Evolutionary conservation across 2,329 filamentous ascomycete genomes (phyloP).

Genomic region (Orbilia brochopaga): DNA sequence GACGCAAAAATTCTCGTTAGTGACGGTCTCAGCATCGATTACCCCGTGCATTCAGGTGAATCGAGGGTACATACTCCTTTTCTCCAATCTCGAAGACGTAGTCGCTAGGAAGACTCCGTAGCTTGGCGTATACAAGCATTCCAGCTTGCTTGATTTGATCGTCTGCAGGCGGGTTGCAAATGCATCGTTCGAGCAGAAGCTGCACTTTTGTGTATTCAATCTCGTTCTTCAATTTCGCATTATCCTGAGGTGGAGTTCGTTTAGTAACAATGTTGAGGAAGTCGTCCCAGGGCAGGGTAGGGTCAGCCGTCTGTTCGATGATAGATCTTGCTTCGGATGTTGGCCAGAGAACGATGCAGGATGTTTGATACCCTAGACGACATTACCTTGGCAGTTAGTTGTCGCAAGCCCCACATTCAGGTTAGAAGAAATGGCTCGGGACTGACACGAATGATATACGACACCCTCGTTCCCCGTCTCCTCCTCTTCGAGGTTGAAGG

Average conservation of each 20-base stretch:
- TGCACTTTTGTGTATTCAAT: conserved; percentile 17
- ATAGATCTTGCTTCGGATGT: conserved; percentile 30
- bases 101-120: conserved; percentile 15
- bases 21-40: not conserved
- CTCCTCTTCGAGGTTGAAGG: conserved; percentile 14
- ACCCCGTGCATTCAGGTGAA: not conserved
- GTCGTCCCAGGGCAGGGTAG: conserved; percentile 23
- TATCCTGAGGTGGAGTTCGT: not conserved
- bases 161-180: conserved; percentile 17
- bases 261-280: conserved; percentile 20
- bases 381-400: not conserved
- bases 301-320: conserved; percentile 18
- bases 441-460: conserved; percentile 19
- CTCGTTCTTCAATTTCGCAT: not conserved
- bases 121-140: conserved; percentile 11
- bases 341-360: conserved; percentile 45
- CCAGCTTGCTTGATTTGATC: conserved; percentile 25
- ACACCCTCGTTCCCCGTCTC: conserved; percentile 39
- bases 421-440: not conserved
- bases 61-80: conserved; percentile 8
- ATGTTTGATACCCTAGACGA: conserved; percentile 29
- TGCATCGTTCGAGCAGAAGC: conserved; percentile 30
- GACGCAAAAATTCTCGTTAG: not conserved
- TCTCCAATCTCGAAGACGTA: not conserved
- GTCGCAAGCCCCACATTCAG: too few relatives aligned